phyloP scores from a whole-genome alignment of 345 rosid genomes.

The Excoecaria agallocha region DNA sequence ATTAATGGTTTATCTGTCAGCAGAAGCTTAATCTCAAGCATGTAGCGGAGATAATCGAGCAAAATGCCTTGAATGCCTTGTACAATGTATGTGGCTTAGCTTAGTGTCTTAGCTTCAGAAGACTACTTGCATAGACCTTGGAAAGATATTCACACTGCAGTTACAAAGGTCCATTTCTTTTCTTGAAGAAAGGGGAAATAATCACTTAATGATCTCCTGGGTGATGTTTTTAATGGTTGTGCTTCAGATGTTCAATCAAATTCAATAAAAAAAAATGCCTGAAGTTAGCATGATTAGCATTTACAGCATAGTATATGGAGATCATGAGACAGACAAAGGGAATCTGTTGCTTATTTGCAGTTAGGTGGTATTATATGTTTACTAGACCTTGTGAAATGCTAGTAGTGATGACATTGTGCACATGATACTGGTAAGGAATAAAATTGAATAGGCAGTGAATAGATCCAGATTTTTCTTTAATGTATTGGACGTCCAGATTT shows the following conservation, averaged over 20 bases:
- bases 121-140: not conserved
- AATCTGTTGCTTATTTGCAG: not conserved
- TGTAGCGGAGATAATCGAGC: not conserved
- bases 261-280: no score
- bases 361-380: not conserved
- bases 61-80: not conserved
- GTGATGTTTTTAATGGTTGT: constrained; percentile 9
- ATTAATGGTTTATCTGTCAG: not conserved
- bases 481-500: not conserved
- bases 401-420: not conserved
- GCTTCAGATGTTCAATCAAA: not conserved
- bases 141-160: not conserved
- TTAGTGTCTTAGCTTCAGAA: not conserved
- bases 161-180: not conserved
- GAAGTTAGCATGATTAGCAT: not conserved
- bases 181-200: not conserved
- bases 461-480: not conserved
- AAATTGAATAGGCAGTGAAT: not conserved
- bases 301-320: not conserved
- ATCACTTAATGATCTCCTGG: not conserved
- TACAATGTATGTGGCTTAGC: not conserved
- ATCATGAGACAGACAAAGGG: not conserved
- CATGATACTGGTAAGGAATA: not conserved
- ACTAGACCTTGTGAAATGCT: not conserved
- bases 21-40: constrained; percentile 21